Evolutionary conservation across 2,329 filamentous ascomycete species (phyloP).

Genomic region (Scleromitrula shiraiana): DNA sequence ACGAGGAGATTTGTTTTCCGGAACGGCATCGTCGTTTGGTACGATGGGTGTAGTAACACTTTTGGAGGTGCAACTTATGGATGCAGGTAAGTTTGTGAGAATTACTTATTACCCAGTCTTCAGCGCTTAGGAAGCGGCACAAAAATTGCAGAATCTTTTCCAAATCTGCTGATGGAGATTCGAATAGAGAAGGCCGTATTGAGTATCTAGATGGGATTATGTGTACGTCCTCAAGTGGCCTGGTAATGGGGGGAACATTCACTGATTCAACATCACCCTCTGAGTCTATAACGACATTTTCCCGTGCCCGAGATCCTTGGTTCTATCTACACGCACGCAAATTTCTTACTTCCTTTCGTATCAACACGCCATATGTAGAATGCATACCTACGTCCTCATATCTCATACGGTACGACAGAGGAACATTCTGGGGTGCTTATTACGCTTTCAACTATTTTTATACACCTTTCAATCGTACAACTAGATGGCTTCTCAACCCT

Average conservation of each 20-base stretch:
- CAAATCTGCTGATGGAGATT: too few relatives aligned
- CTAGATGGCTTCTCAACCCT: constrained; percentile 48
- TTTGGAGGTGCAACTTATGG: constrained; percentile 47
- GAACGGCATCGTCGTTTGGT: constrained; percentile 50
- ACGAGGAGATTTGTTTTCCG: constrained; percentile 48
- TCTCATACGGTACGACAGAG: constrained; percentile 55
- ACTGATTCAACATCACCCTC: constrained; percentile 19
- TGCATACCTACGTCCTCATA: constrained; percentile 42
- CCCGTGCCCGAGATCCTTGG: constrained; percentile 49
- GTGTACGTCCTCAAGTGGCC: constrained; percentile 36
- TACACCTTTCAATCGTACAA: constrained; percentile 49
- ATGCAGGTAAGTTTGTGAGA: constrained; percentile 45
- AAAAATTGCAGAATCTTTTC: constrained; percentile 33
- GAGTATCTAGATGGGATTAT: constrained; percentile 57
- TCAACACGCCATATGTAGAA: constrained; percentile 29
- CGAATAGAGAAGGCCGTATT: constrained; percentile 25
- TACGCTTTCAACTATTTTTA: constrained; percentile 53
- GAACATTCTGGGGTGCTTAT: constrained; percentile 58
- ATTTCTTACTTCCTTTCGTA: constrained; percentile 16
- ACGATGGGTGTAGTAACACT: constrained; percentile 53
- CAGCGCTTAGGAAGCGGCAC: constrained; percentile 36
- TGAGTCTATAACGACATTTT: constrained; percentile 40
- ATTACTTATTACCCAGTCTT: constrained; percentile 43
- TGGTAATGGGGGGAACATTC: constrained; percentile 45
- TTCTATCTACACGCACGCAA: constrained; percentile 51